Evolutionary conservation across 2,329 filamentous ascomycete species (phyloP).

Genomic region (Lasiodiplodia theobromae): DNA sequence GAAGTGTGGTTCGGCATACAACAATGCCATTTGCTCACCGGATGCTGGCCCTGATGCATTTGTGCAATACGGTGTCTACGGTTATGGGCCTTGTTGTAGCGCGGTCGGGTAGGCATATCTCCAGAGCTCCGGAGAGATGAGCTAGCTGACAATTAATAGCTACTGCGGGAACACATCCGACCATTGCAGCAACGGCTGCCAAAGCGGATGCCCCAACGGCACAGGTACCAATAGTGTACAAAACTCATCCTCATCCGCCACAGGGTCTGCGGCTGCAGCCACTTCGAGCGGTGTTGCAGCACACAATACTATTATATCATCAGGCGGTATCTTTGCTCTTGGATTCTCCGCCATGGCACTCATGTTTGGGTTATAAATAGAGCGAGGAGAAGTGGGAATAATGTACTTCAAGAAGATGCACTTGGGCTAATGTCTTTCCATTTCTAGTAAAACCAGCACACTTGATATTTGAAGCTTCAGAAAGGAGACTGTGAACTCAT

Average conservation of each 20-base stretch:
- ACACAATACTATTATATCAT: neutral
- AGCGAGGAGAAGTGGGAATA: neutral
- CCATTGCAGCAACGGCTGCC: neutral
- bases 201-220: neutral
- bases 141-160: neutral
- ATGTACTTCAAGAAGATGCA: too few species aligned
- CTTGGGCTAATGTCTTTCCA: too few species aligned
- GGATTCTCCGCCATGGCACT: neutral
- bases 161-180: slow-evolving; percentile 6
- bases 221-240: neutral
- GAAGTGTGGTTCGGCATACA: neutral
- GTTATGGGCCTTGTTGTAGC: slow-evolving; percentile 14
- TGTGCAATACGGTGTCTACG: neutral
- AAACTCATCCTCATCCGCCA: neutral
- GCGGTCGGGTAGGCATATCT: neutral
- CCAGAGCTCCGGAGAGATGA: neutral
- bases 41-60: neutral
- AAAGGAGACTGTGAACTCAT: too few species aligned
- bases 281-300: neutral
- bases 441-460: too few species aligned
- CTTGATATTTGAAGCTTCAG: too few species aligned
- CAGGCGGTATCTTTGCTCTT: neutral
- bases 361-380: neutral
- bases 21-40: neutral
- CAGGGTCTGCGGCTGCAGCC: neutral